These are phyloP conservation scores for Solanum tarijense DNA, from an alignment of 257 asterid genomes.

Conservation along the genomic window DNA sequence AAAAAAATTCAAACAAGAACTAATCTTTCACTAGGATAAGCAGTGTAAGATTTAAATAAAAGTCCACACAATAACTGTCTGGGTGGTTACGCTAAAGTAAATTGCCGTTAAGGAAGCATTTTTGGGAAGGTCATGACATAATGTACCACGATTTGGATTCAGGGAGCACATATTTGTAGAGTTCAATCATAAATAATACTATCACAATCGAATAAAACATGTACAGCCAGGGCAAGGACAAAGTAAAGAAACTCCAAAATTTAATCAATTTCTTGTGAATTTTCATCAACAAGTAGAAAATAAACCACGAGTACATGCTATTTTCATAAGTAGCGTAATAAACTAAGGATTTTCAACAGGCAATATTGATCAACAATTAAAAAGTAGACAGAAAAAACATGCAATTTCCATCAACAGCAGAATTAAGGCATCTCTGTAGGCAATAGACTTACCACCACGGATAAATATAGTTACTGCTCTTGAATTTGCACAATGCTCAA, in stretches of 20 bases:
- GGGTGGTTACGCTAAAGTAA: not conserved
- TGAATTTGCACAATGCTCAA: constrained; percentile 98
- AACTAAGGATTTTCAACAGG: not conserved
- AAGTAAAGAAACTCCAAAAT: not conserved
- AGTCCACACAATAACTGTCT: not conserved
- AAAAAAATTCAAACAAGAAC: not conserved
- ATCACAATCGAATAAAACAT: not conserved
- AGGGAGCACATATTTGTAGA: not conserved
- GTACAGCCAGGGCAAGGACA: not conserved
- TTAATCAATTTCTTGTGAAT: not conserved
- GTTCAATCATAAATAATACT: not conserved
- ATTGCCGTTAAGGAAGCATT: not conserved
- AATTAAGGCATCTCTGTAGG: not conserved
- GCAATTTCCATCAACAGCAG: not conserved
- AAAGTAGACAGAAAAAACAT: not conserved
- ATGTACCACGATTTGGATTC: not conserved
- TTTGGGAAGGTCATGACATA: not conserved
- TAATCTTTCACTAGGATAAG: not conserved
- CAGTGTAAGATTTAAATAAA: not conserved
- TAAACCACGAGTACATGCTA: not conserved
- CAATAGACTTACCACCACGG: constrained; percentile 77
- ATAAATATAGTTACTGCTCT: constrained; percentile 93
- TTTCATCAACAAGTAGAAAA: not conserved
- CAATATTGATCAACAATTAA: not conserved
- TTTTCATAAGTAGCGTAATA: not conserved